A percentile compares a stretch with the other conserved stretches of the same genome.
Evolutionary conservation across 345 rosid species (phyloP).

Genomic region (Populus alba): DNA sequence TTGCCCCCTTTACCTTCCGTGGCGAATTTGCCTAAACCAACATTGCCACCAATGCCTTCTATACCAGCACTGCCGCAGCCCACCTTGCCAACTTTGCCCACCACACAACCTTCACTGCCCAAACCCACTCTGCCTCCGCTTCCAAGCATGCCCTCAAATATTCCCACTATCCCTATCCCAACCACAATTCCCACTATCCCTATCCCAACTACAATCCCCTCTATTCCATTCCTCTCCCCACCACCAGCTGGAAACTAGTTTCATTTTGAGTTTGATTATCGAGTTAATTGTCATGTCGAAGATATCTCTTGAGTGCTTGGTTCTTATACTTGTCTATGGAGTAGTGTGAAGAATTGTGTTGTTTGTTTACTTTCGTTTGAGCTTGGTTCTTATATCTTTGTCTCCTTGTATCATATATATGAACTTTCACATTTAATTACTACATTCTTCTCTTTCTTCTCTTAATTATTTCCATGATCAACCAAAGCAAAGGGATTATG

Average conservation of each 20-base stretch:
- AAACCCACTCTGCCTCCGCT: neutral
- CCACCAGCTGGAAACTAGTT: conserved; percentile 15
- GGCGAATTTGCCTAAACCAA: conserved; percentile 12
- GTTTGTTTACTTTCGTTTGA: neutral
- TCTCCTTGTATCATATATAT: no score
- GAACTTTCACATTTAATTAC: no score
- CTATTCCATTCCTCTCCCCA: conserved; percentile 35
- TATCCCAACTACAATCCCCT: conserved; percentile 19
- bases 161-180: conserved; percentile 15
- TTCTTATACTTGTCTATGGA: no score
- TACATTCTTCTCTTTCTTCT: no score
- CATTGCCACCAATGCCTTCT: conserved; percentile 19
- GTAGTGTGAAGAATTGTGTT: no score
- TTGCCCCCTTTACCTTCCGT: conserved; percentile 13
- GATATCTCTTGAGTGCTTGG: no score
- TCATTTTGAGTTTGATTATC: no score
- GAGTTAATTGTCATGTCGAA: no score
- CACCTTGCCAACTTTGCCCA: neutral
- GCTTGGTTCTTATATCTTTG: no score
- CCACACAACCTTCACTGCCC: conserved; percentile 1
- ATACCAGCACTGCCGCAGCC: conserved; percentile 4
- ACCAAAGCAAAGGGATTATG: no score
- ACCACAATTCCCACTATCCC: neutral
- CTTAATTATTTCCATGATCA: no score
- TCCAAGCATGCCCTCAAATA: conserved; percentile 28